Percentiles rank a stretch among this genome's conserved stretches.
These are phyloP conservation scores for Melocanna baccifera DNA, from an alignment of 176 grass and related monocot species.

Conservation along the genomic window DNA sequence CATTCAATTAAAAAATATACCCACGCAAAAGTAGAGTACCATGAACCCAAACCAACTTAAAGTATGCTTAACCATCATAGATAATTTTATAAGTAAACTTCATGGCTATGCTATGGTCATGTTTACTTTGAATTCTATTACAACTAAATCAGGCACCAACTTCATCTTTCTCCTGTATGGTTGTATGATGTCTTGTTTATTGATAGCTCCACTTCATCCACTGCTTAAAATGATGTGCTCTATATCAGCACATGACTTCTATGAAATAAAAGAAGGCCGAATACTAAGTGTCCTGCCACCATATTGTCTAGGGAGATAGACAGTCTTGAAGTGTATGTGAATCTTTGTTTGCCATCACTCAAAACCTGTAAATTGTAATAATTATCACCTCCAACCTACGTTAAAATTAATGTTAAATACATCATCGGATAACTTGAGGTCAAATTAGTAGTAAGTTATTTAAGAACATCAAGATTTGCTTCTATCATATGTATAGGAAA, in stretches of 20 bases:
- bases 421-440: background rate
- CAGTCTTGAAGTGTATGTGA: background rate
- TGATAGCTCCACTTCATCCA: background rate
- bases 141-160: background rate
- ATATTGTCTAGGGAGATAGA: constrained; percentile 6
- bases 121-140: background rate
- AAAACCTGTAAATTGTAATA: background rate
- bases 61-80: background rate
- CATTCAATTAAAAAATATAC: background rate
- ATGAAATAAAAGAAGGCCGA: background rate
- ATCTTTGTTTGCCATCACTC: background rate
- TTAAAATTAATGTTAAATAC: background rate
- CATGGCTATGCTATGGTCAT: background rate
- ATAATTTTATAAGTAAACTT: constrained; percentile 13
- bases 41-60: constrained; percentile 5
- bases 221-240: background rate
- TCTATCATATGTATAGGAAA: background rate
- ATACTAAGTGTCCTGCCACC: background rate
- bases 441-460: background rate
- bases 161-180: background rate
- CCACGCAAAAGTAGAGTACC: background rate
- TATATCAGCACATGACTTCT: background rate
- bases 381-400: background rate
- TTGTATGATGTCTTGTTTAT: background rate
- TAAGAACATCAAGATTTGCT: background rate